These are phyloP conservation scores for Wakefieldia striispora DNA, from an alignment of 768 basidiomycete genomes.

Conservation along the genomic window DNA sequence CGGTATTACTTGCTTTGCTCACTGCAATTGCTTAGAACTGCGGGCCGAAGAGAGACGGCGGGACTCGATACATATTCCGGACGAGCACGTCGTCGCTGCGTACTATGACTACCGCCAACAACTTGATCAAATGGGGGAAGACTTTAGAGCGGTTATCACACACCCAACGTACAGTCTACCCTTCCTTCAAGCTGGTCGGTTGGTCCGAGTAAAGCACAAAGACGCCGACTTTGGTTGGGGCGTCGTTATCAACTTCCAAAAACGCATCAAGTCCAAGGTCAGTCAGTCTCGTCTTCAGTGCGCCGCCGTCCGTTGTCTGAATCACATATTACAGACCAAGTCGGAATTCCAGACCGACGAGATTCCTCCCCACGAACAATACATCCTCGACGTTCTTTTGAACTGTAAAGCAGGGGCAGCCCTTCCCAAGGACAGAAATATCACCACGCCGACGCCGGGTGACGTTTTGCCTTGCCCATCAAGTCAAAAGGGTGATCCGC, in stretches of 20 bases:
- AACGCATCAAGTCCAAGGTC: conserved; percentile 81
- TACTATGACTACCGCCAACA: conserved; percentile 95
- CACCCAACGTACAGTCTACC: conserved; percentile 95
- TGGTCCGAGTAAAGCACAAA: conserved; percentile 88
- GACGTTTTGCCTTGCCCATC: conserved; percentile 74
- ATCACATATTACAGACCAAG: conserved; percentile 44
- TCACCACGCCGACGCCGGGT: conserved; percentile 54
- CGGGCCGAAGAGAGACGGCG: conserved; percentile 66
- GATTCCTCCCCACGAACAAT: conserved; percentile 81
- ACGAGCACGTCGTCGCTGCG: conserved; percentile 80
- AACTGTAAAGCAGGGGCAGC: conserved; percentile 66
- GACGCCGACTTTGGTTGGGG: conserved; percentile 97
- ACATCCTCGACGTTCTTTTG: conserved; percentile 89
- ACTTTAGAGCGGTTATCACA: conserved; percentile 90
- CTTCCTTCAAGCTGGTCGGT: conserved; percentile 87
- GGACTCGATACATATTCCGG: conserved; percentile 67
- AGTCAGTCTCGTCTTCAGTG: conserved; percentile 2
- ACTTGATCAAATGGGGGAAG: conserved; percentile 82
- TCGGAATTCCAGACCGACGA: conserved; percentile 68
- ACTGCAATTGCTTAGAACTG: conserved; percentile 53
- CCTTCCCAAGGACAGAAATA: conserved; percentile 58
- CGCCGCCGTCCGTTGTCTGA: not conserved
- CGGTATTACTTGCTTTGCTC: not conserved
- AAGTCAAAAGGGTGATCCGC: conserved; percentile 73
- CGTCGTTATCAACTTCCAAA: conserved; percentile 87